A percentile compares a stretch with the other conserved stretches of the same genome.
Evolutionary conservation across 2,329 filamentous ascomycete species (phyloP).

Genomic region (Lasiodiplodia theobromae): DNA sequence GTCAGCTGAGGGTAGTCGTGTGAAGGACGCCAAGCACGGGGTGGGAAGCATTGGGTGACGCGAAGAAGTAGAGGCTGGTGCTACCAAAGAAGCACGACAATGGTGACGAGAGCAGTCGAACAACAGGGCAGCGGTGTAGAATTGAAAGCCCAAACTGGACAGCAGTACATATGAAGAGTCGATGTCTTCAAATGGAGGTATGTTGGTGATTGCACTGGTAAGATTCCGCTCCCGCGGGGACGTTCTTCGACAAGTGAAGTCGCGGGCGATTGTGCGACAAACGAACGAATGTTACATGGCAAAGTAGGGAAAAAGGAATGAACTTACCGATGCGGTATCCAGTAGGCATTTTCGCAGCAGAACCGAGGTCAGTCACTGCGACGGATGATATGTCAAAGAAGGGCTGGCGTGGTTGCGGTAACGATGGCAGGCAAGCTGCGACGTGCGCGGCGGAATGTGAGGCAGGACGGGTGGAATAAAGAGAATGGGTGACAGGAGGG

Average conservation of each 20-base stretch:
- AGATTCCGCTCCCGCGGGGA: constrained; percentile 14
- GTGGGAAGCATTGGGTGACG: not conserved
- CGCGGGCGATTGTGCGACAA: constrained; percentile 7
- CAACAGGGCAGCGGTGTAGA: not conserved
- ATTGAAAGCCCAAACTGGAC: too few relatives aligned
- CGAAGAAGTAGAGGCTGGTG: not conserved
- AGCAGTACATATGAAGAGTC: too few relatives aligned
- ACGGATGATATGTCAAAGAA: constrained; percentile 9
- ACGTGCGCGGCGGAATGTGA: not conserved
- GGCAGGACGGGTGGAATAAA: not conserved
- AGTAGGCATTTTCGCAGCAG: constrained; percentile 29
- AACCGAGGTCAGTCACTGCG: not conserved
- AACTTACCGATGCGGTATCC: constrained; percentile 29
- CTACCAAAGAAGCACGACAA: not conserved
- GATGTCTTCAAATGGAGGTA: not conserved
- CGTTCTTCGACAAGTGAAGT: constrained; percentile 12
- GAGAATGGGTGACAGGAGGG: not conserved
- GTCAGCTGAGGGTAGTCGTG: constrained; percentile 21
- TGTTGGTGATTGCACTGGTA: not conserved
- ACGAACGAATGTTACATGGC: not conserved
- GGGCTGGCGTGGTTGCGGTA: constrained; percentile 1
- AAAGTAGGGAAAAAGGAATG: not conserved
- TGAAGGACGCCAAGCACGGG: not conserved
- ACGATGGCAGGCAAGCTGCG: not conserved
- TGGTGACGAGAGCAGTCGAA: not conserved